Conservation (phyloP, 192 early-diverging fungal genomes). For the Linnemannia elongata region DNA sequence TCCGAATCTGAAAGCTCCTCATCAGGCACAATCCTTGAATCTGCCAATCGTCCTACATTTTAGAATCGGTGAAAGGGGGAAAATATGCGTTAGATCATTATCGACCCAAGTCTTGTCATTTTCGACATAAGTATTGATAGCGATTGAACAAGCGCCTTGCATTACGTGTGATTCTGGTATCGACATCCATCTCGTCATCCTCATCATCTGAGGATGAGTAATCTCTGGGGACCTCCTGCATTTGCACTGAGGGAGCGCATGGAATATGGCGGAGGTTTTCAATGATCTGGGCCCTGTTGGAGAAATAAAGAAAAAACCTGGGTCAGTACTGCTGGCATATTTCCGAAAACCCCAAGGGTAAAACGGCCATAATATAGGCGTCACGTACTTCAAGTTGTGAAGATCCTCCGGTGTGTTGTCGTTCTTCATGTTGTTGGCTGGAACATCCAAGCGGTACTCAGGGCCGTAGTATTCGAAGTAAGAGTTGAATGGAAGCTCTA, state of each 20-base stretch:
- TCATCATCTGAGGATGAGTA: constrained; percentile 77
- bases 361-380: too few species aligned
- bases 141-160: not conserved
- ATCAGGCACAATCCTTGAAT: constrained; percentile 76
- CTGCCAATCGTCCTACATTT: constrained; percentile 68
- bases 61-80: not conserved
- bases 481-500: constrained; percentile 86
- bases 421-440: constrained; percentile 90
- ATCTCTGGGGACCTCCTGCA: constrained; percentile 80
- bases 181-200: constrained; percentile 72
- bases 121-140: not conserved
- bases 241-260: constrained; percentile 83
- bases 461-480: constrained; percentile 95
- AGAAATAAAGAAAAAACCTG: not conserved
- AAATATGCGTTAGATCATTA: not conserved
- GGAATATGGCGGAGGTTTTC: constrained; percentile 78
- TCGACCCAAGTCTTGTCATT: not conserved
- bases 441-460: constrained; percentile 90
- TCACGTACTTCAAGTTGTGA: constrained; percentile 80
- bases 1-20: constrained; percentile 85
- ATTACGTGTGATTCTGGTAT: constrained; percentile 74
- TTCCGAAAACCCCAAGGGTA: too few species aligned
- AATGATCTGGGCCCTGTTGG: constrained; percentile 62
- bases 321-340: too few species aligned
- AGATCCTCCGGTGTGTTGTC: constrained; percentile 90